Evolutionary conservation across 2,329 filamentous ascomycete species (phyloP).

Genomic region (Fusarium sp.): DNA sequence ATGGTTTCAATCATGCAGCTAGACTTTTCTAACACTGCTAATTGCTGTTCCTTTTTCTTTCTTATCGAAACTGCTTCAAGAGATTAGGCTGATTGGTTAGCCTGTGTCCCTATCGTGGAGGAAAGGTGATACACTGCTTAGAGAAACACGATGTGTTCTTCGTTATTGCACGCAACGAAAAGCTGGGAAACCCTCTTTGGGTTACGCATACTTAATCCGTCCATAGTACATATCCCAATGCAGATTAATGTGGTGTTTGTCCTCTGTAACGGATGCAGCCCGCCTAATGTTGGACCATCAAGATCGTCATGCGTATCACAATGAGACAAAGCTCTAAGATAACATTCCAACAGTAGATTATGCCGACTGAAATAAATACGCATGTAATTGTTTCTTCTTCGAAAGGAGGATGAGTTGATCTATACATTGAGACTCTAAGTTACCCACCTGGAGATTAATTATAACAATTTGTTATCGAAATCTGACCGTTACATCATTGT

Average conservation of each 20-base stretch:
- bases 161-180: too few species aligned
- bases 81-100: neutral
- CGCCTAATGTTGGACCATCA: constrained; percentile 28
- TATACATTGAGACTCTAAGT: neutral
- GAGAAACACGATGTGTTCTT: too few species aligned
- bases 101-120: too few species aligned
- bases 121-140: too few species aligned
- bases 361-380: neutral
- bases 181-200: too few species aligned
- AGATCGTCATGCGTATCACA: neutral
- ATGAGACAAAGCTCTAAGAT: neutral
- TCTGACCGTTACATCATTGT: neutral
- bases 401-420: neutral
- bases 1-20: neutral
- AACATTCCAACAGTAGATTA: neutral
- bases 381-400: neutral
- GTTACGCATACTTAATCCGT: too few species aligned
- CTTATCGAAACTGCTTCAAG: too few species aligned
- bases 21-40: neutral
- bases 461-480: too few species aligned
- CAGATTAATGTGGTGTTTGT: neutral
- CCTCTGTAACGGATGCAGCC: constrained; percentile 27
- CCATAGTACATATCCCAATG: neutral
- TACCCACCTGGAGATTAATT: too few species aligned
- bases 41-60: too few species aligned